Percentiles rank a stretch among this genome's conserved stretches.
These are phyloP conservation scores for Stromatinia cepivora DNA, from an alignment of 2,329 filamentous ascomycete genomes.

Conservation along the genomic window DNA sequence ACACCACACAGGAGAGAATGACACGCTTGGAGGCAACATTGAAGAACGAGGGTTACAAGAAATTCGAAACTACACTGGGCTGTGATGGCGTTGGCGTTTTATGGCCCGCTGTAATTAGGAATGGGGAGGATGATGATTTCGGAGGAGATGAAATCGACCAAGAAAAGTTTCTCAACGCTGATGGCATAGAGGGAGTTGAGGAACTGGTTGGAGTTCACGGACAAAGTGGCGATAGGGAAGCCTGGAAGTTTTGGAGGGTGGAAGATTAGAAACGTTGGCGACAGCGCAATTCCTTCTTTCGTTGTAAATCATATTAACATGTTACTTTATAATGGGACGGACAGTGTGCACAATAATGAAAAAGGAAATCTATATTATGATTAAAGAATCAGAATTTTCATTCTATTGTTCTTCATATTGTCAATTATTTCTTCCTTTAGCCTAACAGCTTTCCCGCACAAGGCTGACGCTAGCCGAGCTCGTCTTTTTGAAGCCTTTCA, in stretches of 20 bases:
- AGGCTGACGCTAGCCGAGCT: conserved; percentile 23
- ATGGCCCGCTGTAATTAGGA: conserved; percentile 88
- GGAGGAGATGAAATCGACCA: conserved; percentile 92
- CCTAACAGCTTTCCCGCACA: conserved; percentile 11
- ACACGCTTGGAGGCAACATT: conserved; percentile 64
- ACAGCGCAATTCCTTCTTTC: conserved; percentile 25
- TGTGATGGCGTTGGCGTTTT: conserved; percentile 93
- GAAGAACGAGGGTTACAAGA: conserved; percentile 71
- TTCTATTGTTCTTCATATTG: conserved; percentile 18
- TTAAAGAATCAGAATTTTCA: background rate
- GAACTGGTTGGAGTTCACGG: conserved; percentile 78
- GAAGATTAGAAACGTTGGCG: conserved; percentile 44
- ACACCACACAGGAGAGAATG: conserved; percentile 57
- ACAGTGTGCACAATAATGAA: conserved; percentile 2
- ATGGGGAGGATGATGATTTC: conserved; percentile 73
- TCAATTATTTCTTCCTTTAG: conserved; percentile 20
- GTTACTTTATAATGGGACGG: conserved; percentile 11
- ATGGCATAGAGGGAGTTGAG: conserved; percentile 84
- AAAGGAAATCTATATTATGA: background rate
- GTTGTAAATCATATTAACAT: conserved; percentile 19
- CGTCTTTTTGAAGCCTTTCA: conserved; percentile 7
- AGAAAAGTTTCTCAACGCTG: conserved; percentile 81
- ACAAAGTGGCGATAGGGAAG: conserved; percentile 66
- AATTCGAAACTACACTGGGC: conserved; percentile 86
- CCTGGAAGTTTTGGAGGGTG: conserved; percentile 85